Conservation (phyloP, 495 filamentous ascomycete genomes). For the Poronia punctata region DNA sequence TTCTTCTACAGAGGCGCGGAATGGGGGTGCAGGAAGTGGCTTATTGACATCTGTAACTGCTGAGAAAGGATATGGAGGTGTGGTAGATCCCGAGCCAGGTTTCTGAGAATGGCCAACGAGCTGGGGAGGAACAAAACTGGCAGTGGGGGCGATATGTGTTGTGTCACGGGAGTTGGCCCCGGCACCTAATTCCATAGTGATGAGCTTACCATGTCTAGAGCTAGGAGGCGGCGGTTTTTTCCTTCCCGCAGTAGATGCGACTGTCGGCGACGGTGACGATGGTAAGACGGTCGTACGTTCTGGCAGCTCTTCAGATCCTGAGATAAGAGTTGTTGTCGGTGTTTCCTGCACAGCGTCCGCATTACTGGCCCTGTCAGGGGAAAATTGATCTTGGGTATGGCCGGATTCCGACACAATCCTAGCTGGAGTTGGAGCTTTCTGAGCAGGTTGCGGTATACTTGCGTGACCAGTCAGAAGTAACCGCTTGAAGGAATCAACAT, state of each 20-base stretch:
- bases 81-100: slow-evolving; percentile 9
- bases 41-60: slow-evolving; percentile 42
- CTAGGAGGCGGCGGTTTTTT: slow-evolving; percentile 50
- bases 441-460: slow-evolving; percentile 16
- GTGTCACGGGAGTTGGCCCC: slow-evolving; percentile 16
- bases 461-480: slow-evolving; percentile 54
- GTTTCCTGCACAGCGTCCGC: slow-evolving; percentile 40
- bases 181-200: slow-evolving; percentile 35
- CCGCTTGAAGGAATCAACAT: slow-evolving; percentile 57
- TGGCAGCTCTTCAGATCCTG: slow-evolving; percentile 33
- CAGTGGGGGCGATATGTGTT: slow-evolving; percentile 17
- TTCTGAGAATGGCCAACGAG: slow-evolving; percentile 17
- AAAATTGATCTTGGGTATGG: slow-evolving; percentile 2
- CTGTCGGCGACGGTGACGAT: slow-evolving; percentile 13
- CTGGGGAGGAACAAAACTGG: slow-evolving; percentile 16
- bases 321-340: slow-evolving; percentile 40
- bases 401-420: background rate
- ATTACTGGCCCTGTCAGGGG: slow-evolving; percentile 37
- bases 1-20: slow-evolving; percentile 34
- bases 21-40: slow-evolving; percentile 36
- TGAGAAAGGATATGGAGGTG: slow-evolving; percentile 5
- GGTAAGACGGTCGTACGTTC: slow-evolving; percentile 32
- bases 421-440: background rate
- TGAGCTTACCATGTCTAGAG: slow-evolving; percentile 63
- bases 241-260: slow-evolving; percentile 17